Base-by-base conservation (phyloP, 108 stramenopile species). In the Tribonema minus region DNA sequence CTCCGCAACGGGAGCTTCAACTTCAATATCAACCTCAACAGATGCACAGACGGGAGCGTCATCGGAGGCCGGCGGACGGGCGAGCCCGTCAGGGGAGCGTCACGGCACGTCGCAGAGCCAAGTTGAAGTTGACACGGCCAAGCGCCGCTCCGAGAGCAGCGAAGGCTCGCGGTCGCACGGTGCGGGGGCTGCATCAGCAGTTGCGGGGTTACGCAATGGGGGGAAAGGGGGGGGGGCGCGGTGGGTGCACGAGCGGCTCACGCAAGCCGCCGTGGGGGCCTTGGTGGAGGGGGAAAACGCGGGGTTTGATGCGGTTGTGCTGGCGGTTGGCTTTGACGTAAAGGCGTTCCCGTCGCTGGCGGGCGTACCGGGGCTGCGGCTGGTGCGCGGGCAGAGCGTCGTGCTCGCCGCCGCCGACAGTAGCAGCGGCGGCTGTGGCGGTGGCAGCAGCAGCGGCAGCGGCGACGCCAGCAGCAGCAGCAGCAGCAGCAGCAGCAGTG, bases 241-340 rank as follows among this genome's bases (percentile, higher is more conserved):
- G 36, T 71, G 71, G 71, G 60, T 71, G 29, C 58, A 60, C 0
- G 33, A 61, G 37, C 26, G 40, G 30, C 59, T 71, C n/a, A 29
- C 41, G 2, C 37, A 71, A 58, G 37, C 61, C 71, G 59, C 37
- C 60, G 60, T 28, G 60, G 35, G 60, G 37, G 74, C 68, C 2
- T 62, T 39, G 3, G 70, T 68, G 35, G 76, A n/a, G n/a, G n/a
- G n/a, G n/a, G n/a, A n/a, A n/a, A n/a, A n/a, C n/a, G n/a, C 68
- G 46, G 68, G 35, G 73, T 82, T 79, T 39, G 36, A 82, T 70
- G 78, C 70, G 12, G 78, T 82, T 25, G 81, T 82, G 35, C 70
- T 78, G 65, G 78, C 77, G 27, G 73, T 72, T 12, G 81, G 81
- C 60, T 76, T 76, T 25, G 79, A 68, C 31, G 68, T 80, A 31